These are phyloP conservation scores for Cupressus sempervirens DNA, from an alignment of 75 land plant species.

Conservation along the genomic window DNA sequence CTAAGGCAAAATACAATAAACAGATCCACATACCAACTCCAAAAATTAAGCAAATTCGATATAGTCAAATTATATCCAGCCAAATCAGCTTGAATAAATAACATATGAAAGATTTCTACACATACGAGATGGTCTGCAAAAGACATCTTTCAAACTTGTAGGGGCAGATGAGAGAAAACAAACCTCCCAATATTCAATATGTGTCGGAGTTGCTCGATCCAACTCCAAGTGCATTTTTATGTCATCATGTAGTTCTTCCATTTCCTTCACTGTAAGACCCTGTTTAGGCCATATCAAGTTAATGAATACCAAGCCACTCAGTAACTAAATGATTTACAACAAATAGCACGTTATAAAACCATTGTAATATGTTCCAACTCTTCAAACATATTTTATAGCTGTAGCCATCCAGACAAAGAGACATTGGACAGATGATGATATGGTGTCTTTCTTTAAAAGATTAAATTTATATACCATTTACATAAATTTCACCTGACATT, in stretches of 20 bases:
- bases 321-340: background rate
- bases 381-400: background rate
- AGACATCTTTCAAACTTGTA: background rate
- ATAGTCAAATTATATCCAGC: background rate
- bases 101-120: background rate
- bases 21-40: background rate
- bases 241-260: constrained; percentile 94
- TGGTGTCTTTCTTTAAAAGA: background rate
- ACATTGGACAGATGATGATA: background rate
- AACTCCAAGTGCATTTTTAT: constrained; percentile 92
- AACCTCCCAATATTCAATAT: constrained; percentile 93
- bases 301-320: background rate
- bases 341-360: background rate
- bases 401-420: background rate
- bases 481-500: background rate
- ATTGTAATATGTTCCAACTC: background rate
- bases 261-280: constrained; percentile 97
- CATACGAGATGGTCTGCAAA: background rate
- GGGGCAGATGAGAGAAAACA: background rate
- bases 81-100: background rate
- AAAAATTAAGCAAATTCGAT: background rate
- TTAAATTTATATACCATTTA: background rate
- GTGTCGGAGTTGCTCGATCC: constrained; percentile 85
- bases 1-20: too few species aligned
- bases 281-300: constrained; percentile 16